These are phyloP conservation scores for Kurtzmaniella quercitrusa DNA, from an alignment of 1,139 yeast genomes.

Conservation along the genomic window DNA sequence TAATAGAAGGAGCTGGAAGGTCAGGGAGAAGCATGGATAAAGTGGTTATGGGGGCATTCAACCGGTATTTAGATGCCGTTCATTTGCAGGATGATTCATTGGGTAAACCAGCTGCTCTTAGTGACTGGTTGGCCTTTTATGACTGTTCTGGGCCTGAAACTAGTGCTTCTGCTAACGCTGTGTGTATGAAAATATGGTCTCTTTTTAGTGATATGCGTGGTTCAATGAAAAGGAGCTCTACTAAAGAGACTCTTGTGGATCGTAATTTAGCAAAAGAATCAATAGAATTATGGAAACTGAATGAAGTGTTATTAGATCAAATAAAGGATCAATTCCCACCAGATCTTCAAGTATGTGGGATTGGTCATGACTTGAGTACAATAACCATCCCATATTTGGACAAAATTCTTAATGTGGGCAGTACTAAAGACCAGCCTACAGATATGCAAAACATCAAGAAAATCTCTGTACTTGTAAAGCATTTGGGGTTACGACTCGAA, in stretches of 20 bases:
- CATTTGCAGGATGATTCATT: conserved; percentile 64
- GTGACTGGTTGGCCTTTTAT: conserved; percentile 76
- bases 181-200: conserved; percentile 61
- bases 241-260: conserved; percentile 25
- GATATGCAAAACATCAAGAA: conserved; percentile 27
- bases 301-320: conserved; percentile 22
- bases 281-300: conserved; percentile 26
- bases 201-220: conserved; percentile 58
- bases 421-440: conserved; percentile 20
- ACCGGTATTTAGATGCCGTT: conserved; percentile 48
- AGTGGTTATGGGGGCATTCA: conserved; percentile 70
- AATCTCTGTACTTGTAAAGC: conserved; percentile 23
- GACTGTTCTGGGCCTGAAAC: conserved; percentile 33
- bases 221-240: conserved; percentile 24
- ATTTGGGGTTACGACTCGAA: conserved; percentile 28
- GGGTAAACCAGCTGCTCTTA: conserved; percentile 54
- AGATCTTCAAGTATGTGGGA: conserved; percentile 10
- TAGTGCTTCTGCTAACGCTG: conserved; percentile 11
- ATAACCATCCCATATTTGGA: background rate
- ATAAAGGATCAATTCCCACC: conserved; percentile 27
- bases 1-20: conserved; percentile 33
- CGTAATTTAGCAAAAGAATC: conserved; percentile 43
- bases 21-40: conserved; percentile 55
- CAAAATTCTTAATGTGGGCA: background rate
- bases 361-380: background rate